These are phyloP conservation scores for Chaetomiaceae sp. DNA, from an alignment of 2,329 filamentous ascomycete genomes.

Conservation along the genomic window DNA sequence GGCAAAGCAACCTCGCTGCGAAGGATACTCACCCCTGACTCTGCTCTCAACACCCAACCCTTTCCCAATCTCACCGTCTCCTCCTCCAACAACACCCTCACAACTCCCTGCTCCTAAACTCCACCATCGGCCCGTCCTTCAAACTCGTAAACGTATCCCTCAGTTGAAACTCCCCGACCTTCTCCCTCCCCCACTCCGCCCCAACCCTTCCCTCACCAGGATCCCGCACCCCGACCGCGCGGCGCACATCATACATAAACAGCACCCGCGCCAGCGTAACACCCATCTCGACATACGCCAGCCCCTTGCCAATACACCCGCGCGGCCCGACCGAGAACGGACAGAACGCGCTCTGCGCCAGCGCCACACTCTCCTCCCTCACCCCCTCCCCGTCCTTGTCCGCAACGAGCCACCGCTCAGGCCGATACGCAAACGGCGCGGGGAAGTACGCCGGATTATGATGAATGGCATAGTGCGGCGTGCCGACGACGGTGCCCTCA, in stretches of 20 bases:
- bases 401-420: conserved; percentile 58
- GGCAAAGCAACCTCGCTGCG: too few relatives aligned
- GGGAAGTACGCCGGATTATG: conserved; percentile 59
- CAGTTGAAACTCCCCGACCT: conserved; percentile 59
- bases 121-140: conserved; percentile 65
- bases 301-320: conserved; percentile 65
- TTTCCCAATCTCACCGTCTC: not conserved
- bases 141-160: conserved; percentile 66
- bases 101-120: conserved; percentile 43
- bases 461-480: conserved; percentile 62
- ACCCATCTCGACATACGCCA: conserved; percentile 63
- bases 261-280: conserved; percentile 56
- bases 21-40: too few relatives aligned
- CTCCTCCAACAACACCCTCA: not conserved
- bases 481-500: conserved; percentile 56
- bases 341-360: conserved; percentile 64
- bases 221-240: conserved; percentile 42
- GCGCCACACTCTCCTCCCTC: conserved; percentile 42
- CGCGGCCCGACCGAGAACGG: conserved; percentile 66
- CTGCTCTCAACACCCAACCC: not conserved
- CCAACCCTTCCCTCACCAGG: conserved; percentile 44
- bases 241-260: conserved; percentile 55
- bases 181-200: conserved; percentile 49
- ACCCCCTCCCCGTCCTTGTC: conserved; percentile 14
- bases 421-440: conserved; percentile 50